A percentile compares a stretch with the other conserved stretches of the same genome.
phyloP scores from a whole-genome alignment of 2,329 filamentous ascomycete genomes.

The Scedosporium boydii region DNA sequence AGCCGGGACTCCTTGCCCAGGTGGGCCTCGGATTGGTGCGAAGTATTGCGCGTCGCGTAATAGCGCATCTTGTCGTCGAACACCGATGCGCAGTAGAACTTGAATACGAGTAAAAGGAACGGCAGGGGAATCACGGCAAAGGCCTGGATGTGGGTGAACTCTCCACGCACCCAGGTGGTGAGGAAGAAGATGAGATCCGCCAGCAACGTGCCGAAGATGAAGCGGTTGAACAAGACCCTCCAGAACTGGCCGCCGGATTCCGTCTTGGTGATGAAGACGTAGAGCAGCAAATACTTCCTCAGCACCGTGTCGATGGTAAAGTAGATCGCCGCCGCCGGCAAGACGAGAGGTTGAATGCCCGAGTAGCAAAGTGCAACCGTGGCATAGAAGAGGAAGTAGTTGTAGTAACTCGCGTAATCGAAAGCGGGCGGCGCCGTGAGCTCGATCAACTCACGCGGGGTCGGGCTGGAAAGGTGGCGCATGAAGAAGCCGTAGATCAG shows the following conservation, averaged over 20 bases:
- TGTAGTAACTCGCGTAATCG: slow-evolving; percentile 95
- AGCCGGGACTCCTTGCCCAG: slow-evolving; percentile 41
- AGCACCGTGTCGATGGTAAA: slow-evolving; percentile 79
- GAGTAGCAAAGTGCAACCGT: slow-evolving; percentile 83
- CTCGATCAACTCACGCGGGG: slow-evolving; percentile 84
- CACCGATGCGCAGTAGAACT: slow-evolving; percentile 64
- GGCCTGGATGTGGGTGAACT: slow-evolving; percentile 50
- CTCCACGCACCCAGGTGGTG: slow-evolving; percentile 61
- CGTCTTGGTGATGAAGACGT: slow-evolving; percentile 93
- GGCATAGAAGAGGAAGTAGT: slow-evolving; percentile 91
- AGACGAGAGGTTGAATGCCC: slow-evolving; percentile 74
- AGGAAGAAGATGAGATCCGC: slow-evolving; percentile 72
- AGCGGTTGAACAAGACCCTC: slow-evolving; percentile 86
- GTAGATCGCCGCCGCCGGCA: slow-evolving; percentile 81
- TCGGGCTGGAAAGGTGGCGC: slow-evolving; percentile 77
- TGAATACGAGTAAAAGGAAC: slow-evolving; percentile 73
- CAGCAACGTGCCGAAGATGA: slow-evolving; percentile 72
- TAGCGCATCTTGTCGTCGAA: slow-evolving; percentile 78
- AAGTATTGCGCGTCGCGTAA: slow-evolving; percentile 58
- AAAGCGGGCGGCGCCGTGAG: slow-evolving; percentile 86
- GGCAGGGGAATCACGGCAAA: slow-evolving; percentile 65
- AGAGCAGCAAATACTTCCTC: slow-evolving; percentile 91
- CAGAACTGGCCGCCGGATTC: slow-evolving; percentile 92
- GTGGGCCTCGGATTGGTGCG: slow-evolving; percentile 33
- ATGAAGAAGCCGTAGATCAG: slow-evolving; percentile 77